These are phyloP conservation scores for Coprinopsis strossmayeri DNA, from an alignment of 768 basidiomycete species.

Conservation along the genomic window DNA sequence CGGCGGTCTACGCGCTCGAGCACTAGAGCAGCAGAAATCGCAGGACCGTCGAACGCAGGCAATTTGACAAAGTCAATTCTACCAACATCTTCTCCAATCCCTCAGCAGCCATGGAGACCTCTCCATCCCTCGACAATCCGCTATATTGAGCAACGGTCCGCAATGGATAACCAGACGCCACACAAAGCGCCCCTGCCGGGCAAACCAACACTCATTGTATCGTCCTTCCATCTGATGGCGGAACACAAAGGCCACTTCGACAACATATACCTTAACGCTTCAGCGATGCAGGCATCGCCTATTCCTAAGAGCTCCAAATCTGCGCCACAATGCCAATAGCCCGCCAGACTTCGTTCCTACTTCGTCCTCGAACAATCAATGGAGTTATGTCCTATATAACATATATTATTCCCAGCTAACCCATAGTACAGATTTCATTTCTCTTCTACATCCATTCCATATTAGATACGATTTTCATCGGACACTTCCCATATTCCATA, in stretches of 20 bases:
- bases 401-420: not conserved
- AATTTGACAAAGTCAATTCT: not conserved
- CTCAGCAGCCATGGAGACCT: not conserved
- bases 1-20: not conserved
- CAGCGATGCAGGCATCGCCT: too few species aligned
- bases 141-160: not conserved
- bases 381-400: too few species aligned
- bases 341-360: too few species aligned
- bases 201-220: not conserved
- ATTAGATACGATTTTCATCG: not conserved
- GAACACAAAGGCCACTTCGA: not conserved
- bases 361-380: too few species aligned
- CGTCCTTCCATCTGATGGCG: not conserved
- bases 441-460: not conserved
- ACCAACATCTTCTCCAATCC: not conserved
- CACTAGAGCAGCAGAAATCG: not conserved
- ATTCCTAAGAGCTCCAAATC: too few species aligned
- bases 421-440: not conserved
- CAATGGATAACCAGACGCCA: not conserved
- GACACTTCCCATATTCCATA: too few species aligned
- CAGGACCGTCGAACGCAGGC: too few species aligned
- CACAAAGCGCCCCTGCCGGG: not conserved
- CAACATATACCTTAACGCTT: too few species aligned
- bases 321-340: too few species aligned
- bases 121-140: not conserved